Conservation (phyloP, 1,284 basidiomycete species). For the Tilletiaria anomala region DNA sequence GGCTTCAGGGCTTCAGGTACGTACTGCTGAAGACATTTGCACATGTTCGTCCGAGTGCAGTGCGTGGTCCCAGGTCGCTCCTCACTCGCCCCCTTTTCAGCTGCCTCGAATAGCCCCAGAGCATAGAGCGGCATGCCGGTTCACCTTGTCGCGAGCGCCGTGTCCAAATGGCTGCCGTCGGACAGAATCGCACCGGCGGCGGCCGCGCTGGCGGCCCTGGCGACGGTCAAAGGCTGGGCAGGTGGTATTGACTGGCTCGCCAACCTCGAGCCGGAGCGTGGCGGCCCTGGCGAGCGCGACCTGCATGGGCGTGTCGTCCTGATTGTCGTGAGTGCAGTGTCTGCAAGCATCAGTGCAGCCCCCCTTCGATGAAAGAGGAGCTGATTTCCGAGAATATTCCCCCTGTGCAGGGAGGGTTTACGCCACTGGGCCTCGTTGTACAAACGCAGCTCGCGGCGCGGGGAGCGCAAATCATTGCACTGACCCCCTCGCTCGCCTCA, state of each 20-base stretch:
- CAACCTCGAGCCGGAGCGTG: not conserved
- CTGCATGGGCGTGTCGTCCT: constrained; percentile 18
- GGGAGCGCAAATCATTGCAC: constrained; percentile 26
- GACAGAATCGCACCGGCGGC: not conserved
- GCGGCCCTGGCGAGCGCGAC: constrained; percentile 2
- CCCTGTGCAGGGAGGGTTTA: constrained; percentile 14
- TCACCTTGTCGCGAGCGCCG: not conserved
- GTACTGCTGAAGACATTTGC: too few species aligned
- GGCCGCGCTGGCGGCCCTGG: not conserved
- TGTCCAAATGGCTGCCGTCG: not conserved
- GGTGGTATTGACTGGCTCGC: not conserved
- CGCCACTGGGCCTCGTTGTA: constrained; percentile 21
- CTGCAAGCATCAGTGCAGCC: not conserved
- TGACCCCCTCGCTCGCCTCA: constrained; percentile 10
- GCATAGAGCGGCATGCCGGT: too few species aligned
- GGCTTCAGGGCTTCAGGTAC: too few species aligned
- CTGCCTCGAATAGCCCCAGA: too few species aligned
- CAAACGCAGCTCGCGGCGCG: constrained; percentile 20
- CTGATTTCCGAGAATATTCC: not conserved
- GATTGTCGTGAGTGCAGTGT: constrained; percentile 8
- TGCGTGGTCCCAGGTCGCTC: too few species aligned
- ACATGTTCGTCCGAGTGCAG: too few species aligned
- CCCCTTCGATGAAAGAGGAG: not conserved
- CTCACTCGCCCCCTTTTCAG: too few species aligned
- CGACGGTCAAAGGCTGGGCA: constrained; percentile 3